Evolutionary conservation across 176 grass and related monocot genomes (phyloP).

Genomic region (Elaeis guineensis): DNA sequence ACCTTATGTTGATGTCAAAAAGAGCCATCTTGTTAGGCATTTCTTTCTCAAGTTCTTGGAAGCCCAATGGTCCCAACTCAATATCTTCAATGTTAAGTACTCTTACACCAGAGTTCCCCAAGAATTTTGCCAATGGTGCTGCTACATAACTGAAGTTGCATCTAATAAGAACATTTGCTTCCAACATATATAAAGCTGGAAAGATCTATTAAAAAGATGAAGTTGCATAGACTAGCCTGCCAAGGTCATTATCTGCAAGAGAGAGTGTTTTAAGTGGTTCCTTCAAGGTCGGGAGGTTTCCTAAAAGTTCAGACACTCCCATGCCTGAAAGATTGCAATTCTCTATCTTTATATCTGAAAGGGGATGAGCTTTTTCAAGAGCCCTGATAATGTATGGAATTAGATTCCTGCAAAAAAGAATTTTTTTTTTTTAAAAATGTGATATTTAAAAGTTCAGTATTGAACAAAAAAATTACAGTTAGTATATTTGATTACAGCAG

Average conservation of each 20-base stretch:
- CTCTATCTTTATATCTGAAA: constrained; percentile 50
- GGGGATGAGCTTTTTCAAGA: constrained; percentile 49
- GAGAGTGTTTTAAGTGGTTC: constrained; percentile 59
- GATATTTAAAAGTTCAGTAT: constrained; percentile 5
- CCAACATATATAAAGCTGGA: neutral
- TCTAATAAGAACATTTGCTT: constrained; percentile 1
- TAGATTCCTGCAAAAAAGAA: constrained; percentile 52
- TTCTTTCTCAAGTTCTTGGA: constrained; percentile 45
- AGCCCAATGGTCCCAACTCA: constrained; percentile 41
- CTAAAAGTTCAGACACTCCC: constrained; percentile 61
- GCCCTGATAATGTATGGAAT: constrained; percentile 56
- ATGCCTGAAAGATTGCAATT: constrained; percentile 47
- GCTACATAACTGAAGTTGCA: constrained; percentile 36
- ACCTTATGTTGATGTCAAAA: constrained; percentile 62
- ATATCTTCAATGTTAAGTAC: constrained; percentile 54
- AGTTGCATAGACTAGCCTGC: constrained; percentile 37
- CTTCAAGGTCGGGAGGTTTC: constrained; percentile 38
- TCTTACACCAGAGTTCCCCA: constrained; percentile 38
- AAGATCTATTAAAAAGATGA: neutral
- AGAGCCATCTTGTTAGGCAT: constrained; percentile 35
- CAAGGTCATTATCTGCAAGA: constrained; percentile 71
- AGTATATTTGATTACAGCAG: too few relatives aligned
- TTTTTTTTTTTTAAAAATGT: too few relatives aligned
- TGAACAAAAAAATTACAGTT: neutral
- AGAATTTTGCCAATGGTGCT: constrained; percentile 44